Evolutionary conservation across 257 asterid genomes (phyloP).

Genomic region (Jacaranda copaia): DNA sequence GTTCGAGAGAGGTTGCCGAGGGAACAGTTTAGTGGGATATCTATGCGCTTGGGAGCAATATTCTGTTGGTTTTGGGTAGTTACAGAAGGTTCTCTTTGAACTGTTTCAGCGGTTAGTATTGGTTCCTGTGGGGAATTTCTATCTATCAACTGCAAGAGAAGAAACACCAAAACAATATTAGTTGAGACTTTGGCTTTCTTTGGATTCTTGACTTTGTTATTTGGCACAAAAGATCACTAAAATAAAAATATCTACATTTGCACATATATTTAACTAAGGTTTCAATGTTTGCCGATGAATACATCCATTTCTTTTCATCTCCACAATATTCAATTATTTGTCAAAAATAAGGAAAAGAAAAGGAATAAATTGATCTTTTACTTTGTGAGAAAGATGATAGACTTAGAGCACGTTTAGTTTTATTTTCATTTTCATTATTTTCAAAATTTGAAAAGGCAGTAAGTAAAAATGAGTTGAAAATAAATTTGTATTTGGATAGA

Average conservation of each 20-base stretch:
- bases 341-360: neutral
- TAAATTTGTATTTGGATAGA: no score
- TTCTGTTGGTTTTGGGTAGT: slow-evolving; percentile 27
- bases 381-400: neutral
- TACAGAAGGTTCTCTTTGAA: neutral
- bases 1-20: slow-evolving; percentile 41
- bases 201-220: neutral
- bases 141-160: slow-evolving; percentile 49
- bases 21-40: slow-evolving; percentile 66
- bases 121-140: slow-evolving; percentile 46
- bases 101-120: slow-evolving; percentile 33
- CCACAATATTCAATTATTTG: slow-evolving; percentile 4
- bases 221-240: neutral
- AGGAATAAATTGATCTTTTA: neutral
- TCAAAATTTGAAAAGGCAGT: no score
- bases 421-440: no score
- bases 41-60: slow-evolving; percentile 35
- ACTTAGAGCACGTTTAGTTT: neutral
- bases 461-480: no score
- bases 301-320: slow-evolving; percentile 8
- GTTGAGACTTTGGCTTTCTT: neutral
- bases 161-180: slow-evolving; percentile 13
- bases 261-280: neutral
- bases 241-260: neutral
- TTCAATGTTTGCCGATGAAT: neutral